Evolutionary conservation across 306 rosid genomes (phyloP), one percentile per base, ranked within the genome.

Genomic region (Pueraria montana): DNA sequence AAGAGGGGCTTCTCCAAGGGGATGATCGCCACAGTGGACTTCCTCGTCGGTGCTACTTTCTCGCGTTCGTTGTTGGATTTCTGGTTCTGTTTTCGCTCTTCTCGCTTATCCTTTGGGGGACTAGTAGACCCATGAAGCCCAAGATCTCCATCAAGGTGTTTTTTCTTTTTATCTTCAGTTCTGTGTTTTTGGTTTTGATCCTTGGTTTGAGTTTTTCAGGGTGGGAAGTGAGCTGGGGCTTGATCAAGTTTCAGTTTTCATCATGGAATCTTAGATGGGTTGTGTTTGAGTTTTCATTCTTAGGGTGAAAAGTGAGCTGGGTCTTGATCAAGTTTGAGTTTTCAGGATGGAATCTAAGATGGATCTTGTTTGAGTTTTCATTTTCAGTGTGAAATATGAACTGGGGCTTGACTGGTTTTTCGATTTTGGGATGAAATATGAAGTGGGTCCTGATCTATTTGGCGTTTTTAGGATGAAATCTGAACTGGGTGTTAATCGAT

Each of bases 71-170:
- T 62, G 42, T 95, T n/a, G 97, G 97, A 0, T 95, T 95, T 80
- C 61, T 95, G 34, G 34, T 92, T 42, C 94, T 95, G 70, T 95
- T 95, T 76, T 34, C 96, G 2, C 0, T 93, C 13, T 95, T 95
- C 79, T 86, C 98, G 2, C 74, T 95, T 58, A 92, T 95, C 18
- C 88, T 95, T n/a, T 95, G 91, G 94, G 99, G 96, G 20, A 97
- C 98, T 61, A 95, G 99, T 68, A 92, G 83, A 87, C 94, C 94
- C 40, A 93, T 95, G 99, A 95, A 95, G 67, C 99, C 99, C 70
- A 72, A 85, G 85, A 84, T 95, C 86, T 49, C 87, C 2, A 49
- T 95, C 81, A 89, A 86, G 99, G 98, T 93, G 11, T 34, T 18
- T 21, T 26, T 30, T 1, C n/a, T 3, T 8, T 2, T 11, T n/a